Evolutionary conservation across 495 filamentous ascomycete genomes (phyloP), one percentile per base, ranked within the genome.

Genomic region (Aspergillus cristatus): DNA sequence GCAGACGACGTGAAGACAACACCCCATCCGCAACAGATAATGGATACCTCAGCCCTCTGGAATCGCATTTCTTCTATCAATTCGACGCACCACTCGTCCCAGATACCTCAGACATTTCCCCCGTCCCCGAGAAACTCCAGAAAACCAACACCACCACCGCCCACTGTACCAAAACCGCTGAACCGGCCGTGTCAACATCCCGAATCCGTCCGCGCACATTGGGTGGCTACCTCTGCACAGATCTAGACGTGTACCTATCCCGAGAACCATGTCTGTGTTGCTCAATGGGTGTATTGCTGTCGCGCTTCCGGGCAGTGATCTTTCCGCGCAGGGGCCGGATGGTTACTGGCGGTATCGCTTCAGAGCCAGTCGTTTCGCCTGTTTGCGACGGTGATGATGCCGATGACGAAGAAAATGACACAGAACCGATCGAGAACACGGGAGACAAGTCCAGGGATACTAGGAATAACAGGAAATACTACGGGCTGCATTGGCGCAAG

Each of bases 181-280:
- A 32, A 13, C 3, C 7, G 6, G 14, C 29, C 7, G 28, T 38
- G 3, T 31, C 32, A 26, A 22, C 42, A 43, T 48, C 54, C 14
- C 48, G 53, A 7, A 60, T 59, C 46, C 70, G 61, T 56, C 59
- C 57, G 17, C 74, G 54, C 32, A 52, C 43, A 26, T 54, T 65
- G n/a, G 79, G 82, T 43, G 90, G 90, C n/a, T 98, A 98, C 58
- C 78, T 98, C 22, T 97, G 90, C 58, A 81, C 88, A 37, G 82
- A 84, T 34, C 74, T 97, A 2, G 87, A 95, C 47, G 71, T 98
- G 20, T 96, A 94, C 57, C 58, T 90, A 22, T 90, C 87, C 1
- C 89, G 95, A 53, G 91, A 98, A 58, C 91, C 91, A 3, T 98
- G 91, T 48, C 69, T 91, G 20, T 94, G 93, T 77, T 98, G 91